These are phyloP conservation scores for Ascochyta clinopodiicola DNA, from an alignment of 2,329 filamentous ascomycete genomes.

Conservation along the genomic window DNA sequence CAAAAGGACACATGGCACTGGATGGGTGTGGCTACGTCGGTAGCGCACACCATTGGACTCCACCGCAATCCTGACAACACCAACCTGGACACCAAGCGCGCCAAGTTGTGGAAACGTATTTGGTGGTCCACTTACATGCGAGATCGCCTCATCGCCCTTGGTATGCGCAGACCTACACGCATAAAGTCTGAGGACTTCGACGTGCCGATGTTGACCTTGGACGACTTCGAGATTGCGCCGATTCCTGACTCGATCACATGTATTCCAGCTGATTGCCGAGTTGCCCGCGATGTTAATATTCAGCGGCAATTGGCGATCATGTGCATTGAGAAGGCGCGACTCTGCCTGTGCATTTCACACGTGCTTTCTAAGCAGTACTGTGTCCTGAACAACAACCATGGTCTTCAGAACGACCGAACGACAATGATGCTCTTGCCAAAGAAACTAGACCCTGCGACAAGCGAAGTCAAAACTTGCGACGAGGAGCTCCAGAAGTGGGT, in stretches of 20 bases:
- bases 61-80: slow-evolving; percentile 85
- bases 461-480: slow-evolving; percentile 80
- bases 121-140: slow-evolving; percentile 99
- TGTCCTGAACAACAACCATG: slow-evolving; percentile 82
- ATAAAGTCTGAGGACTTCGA: slow-evolving; percentile 95
- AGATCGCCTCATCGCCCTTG: slow-evolving; percentile 87
- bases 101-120: slow-evolving; percentile 89
- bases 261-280: slow-evolving; percentile 72
- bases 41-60: slow-evolving; percentile 91
- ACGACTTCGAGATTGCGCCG: slow-evolving; percentile 80
- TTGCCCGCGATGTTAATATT: slow-evolving; percentile 73
- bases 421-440: slow-evolving; percentile 92
- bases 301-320: slow-evolving; percentile 82
- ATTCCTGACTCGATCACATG: slow-evolving; percentile 72
- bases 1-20: slow-evolving; percentile 99
- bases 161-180: slow-evolving; percentile 89
- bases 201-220: slow-evolving; percentile 84
- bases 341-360: slow-evolving; percentile 87
- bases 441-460: slow-evolving; percentile 81
- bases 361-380: slow-evolving; percentile 93
- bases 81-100: slow-evolving; percentile 74
- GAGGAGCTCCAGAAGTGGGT: slow-evolving; percentile 80
- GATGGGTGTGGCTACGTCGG: slow-evolving; percentile 94
- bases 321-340: slow-evolving; percentile 90
- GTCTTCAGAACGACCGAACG: slow-evolving; percentile 70